Evolutionary conservation across 345 rosid genomes (phyloP).

Genomic region (Salix caprea): DNA sequence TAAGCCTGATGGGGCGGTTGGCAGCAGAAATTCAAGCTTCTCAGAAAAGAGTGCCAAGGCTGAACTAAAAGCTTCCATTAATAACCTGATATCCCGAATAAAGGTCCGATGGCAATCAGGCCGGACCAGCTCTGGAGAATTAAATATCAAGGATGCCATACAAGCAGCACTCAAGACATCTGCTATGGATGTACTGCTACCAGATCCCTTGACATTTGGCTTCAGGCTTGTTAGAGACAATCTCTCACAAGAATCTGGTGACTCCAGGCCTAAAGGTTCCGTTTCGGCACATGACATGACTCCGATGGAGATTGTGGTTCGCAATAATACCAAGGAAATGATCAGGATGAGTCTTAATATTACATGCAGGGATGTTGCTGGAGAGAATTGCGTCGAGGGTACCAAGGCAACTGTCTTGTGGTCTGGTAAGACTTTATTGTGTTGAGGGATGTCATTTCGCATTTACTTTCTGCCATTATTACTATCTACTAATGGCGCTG

Average conservation of each 20-base stretch:
- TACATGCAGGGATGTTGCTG: conserved; percentile 91
- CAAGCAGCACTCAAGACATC: conserved; percentile 86
- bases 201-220: conserved; percentile 94
- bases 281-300: conserved; percentile 77
- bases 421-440: conserved; percentile 57
- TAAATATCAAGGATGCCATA: conserved; percentile 85
- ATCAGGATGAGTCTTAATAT: conserved; percentile 77
- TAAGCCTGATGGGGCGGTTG: conserved; percentile 42
- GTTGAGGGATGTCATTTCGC: neutral
- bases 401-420: conserved; percentile 79
- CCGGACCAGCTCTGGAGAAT: conserved; percentile 86
- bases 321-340: conserved; percentile 82
- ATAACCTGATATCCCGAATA: conserved; percentile 79
- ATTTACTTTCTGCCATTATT: neutral
- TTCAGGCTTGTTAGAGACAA: conserved; percentile 63
- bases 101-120: conserved; percentile 97
- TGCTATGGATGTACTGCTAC: conserved; percentile 89
- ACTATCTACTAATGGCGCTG: neutral
- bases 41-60: conserved; percentile 86
- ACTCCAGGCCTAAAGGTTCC: conserved; percentile 37
- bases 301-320: conserved; percentile 82
- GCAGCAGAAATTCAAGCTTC: conserved; percentile 52
- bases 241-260: conserved; percentile 25
- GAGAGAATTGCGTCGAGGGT: conserved; percentile 88
- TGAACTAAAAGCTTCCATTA: conserved; percentile 80